Base-by-base conservation (phyloP, 495 filamentous ascomycete genomes). In the Bombardia bombarda region DNA sequence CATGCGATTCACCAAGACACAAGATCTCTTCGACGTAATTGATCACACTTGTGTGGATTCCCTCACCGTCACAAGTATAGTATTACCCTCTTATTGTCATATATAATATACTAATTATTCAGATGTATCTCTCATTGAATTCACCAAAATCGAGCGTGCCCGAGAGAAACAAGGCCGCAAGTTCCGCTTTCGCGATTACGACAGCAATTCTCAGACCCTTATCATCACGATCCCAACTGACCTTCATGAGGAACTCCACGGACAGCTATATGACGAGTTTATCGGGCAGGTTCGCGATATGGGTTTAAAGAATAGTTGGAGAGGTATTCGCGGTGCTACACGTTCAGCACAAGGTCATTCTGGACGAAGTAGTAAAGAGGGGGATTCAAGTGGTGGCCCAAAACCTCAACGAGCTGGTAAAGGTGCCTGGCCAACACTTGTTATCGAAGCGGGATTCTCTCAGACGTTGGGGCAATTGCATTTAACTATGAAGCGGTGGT, bases 401-500 rank as follows among this genome's bases (percentile, higher is more conserved):
- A 41, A 24, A 18, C 40, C 51, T 39, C 28, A 49, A 47, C 49
- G 50, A 47, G 22, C 13, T 32, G 22, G 16, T 25, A 40, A 32
- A 41, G 35, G 19, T 39, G 30, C 24, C 20, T 60, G 57, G 59
- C 61, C 63, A 34, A 64, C 58, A 26, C 45, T 64, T 13, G 50
- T 64, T 17, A 52, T 67, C 21, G 50, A 62, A 37, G 52, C 56
- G 20, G 59, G 63, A 13, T 38, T 43, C 32, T 54, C 56, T 3
- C 40, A 60, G 40, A 52, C 58, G 16, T 46, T 59, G 14, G 12
- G 22, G 7, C 33, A 43, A 25, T 43, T 66, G 12, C 51, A 38
- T 7, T 22, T 43, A 18, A 42, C 52, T 35, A 60, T 57, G 40
- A 50, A 38, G 33, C 57, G 51, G 51, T 63, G 62, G 62, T 61